phyloP scores from a whole-genome alignment of 768 basidiomycete species.

The Cystofilobasidium macerans region DNA sequence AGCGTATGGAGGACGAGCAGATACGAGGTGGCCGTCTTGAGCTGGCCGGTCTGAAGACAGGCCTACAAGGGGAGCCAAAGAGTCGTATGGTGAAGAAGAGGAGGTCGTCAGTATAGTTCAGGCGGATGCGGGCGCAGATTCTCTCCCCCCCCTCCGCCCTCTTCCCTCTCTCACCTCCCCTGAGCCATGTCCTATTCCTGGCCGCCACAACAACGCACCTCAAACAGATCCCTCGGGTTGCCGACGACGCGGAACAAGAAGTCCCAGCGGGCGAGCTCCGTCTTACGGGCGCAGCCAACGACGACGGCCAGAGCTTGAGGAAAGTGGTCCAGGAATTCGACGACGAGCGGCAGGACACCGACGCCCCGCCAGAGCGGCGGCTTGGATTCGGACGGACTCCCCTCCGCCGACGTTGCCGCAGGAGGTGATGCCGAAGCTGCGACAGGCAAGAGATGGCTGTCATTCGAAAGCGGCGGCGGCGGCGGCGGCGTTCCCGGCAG shows the following conservation, averaged over 20 bases:
- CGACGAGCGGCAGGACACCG: slow-evolving; percentile 51
- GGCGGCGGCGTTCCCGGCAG: neutral
- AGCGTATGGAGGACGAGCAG: slow-evolving; percentile 86
- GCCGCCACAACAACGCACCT: slow-evolving; percentile 47
- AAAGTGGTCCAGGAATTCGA: slow-evolving; percentile 92
- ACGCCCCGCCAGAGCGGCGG: neutral
- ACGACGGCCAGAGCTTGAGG: slow-evolving; percentile 83
- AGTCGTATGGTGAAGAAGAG: no score
- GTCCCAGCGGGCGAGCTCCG: slow-evolving; percentile 82
- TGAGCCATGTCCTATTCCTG: neutral
- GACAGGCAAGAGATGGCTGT: neutral
- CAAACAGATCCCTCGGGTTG: slow-evolving; percentile 78
- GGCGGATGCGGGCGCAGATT: no score
- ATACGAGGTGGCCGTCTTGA: slow-evolving; percentile 85
- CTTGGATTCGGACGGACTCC: no score
- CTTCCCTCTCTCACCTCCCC: no score
- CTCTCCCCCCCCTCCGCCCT: no score
- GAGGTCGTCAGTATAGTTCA: no score
- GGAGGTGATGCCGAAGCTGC: no score
- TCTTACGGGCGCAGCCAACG: slow-evolving; percentile 91
- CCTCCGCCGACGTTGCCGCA: no score
- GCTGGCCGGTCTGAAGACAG: slow-evolving; percentile 57
- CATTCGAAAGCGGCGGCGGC: neutral
- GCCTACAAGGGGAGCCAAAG: slow-evolving; percentile 43
- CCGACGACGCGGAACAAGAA: slow-evolving; percentile 82